A percentile compares a stretch with the other conserved stretches of the same genome.
Evolutionary conservation across 1,284 basidiomycete species (phyloP).

Genomic region (Tylopilus orsonianus): DNA sequence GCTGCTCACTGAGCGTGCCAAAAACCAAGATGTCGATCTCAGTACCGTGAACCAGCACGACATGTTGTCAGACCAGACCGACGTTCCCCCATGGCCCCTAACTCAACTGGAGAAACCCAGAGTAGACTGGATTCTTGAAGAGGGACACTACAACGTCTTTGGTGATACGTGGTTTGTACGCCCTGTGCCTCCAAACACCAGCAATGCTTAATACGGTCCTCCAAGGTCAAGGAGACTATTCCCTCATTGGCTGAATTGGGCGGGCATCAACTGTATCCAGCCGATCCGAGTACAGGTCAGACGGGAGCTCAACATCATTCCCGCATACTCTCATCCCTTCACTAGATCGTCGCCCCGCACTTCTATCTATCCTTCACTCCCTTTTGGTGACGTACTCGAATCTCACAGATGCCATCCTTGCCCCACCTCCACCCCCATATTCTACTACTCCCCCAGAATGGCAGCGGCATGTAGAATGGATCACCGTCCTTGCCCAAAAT

Average conservation of each 20-base stretch:
- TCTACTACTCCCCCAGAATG: conserved; percentile 60
- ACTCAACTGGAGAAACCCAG: conserved; percentile 73
- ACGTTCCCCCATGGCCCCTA: conserved; percentile 73
- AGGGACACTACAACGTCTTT: conserved; percentile 69
- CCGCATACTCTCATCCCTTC: conserved; percentile 8
- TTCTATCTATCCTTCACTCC: conserved; percentile 64
- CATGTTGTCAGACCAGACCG: conserved; percentile 61
- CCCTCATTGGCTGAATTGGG: conserved; percentile 70
- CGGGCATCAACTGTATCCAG: conserved; percentile 70
- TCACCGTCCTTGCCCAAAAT: conserved; percentile 72
- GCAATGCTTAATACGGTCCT: conserved; percentile 11
- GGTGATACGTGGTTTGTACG: conserved; percentile 81
- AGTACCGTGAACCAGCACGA: conserved; percentile 53
- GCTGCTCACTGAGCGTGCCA: conserved; percentile 54
- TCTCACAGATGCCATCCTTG: conserved; percentile 59
- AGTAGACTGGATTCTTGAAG: conserved; percentile 78
- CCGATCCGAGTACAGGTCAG: conserved; percentile 64
- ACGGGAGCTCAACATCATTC: conserved; percentile 4
- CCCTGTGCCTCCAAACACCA: conserved; percentile 17
- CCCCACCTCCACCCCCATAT: conserved; percentile 55
- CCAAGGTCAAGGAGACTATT: conserved; percentile 71
- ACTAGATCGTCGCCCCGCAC: conserved; percentile 69
- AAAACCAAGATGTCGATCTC: conserved; percentile 38
- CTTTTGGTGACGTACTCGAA: conserved; percentile 70
- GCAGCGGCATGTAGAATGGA: conserved; percentile 73